These are phyloP conservation scores for Chaetomium olivaceum DNA, from an alignment of 2,329 filamentous ascomycete species.

Conservation along the genomic window DNA sequence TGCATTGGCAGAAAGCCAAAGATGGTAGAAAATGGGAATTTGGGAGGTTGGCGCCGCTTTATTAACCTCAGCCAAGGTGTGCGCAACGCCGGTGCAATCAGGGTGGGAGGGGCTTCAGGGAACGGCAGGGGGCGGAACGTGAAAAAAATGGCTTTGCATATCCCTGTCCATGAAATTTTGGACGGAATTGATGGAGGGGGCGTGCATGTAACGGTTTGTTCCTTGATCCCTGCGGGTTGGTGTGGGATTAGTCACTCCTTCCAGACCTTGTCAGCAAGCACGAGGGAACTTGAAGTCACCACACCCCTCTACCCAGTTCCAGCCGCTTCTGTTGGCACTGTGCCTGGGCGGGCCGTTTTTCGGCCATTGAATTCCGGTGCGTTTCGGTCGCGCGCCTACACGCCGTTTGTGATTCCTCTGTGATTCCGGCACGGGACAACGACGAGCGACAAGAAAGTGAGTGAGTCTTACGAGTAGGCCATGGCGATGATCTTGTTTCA, in stretches of 20 bases:
- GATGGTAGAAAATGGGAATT: constrained; percentile 28
- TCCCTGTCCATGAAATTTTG: constrained; percentile 23
- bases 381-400: neutral
- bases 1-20: constrained; percentile 34
- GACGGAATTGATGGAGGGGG: constrained; percentile 23
- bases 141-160: constrained; percentile 13
- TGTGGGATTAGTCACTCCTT: constrained; percentile 23
- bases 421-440: neutral
- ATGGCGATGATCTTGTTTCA: constrained; percentile 3
- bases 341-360: constrained; percentile 16
- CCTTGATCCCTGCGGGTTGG: constrained; percentile 16
- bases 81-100: constrained; percentile 21
- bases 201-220: constrained; percentile 12
- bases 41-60: constrained; percentile 31
- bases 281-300: constrained; percentile 16
- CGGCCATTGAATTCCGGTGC: constrained; percentile 20
- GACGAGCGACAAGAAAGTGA: neutral
- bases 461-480: neutral
- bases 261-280: constrained; percentile 15
- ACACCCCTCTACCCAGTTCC: constrained; percentile 23
- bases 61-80: constrained; percentile 25
- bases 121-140: constrained; percentile 12
- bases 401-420: neutral
- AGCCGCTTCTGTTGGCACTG: constrained; percentile 24
- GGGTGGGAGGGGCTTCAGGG: constrained; percentile 11